Conservation (phyloP, 1,284 basidiomycete genomes). For the Sanghuangporus weigelae region DNA sequence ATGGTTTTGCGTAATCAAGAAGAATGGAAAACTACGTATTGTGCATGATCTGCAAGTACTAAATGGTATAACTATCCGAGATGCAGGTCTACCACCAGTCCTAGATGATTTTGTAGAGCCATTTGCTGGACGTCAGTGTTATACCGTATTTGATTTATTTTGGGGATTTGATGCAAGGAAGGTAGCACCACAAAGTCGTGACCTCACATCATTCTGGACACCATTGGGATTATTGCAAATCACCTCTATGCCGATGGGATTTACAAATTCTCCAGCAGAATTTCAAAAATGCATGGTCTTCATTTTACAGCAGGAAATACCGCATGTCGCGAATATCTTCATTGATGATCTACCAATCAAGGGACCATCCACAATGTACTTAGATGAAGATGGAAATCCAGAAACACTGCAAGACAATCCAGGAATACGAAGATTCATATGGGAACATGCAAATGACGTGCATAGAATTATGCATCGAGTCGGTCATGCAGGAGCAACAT, state of each 20-base stretch:
- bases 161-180: constrained; percentile 27
- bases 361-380: constrained; percentile 19
- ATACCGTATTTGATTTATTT: constrained; percentile 31
- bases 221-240: too few species aligned
- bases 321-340: constrained; percentile 25
- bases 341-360: constrained; percentile 20
- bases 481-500: constrained; percentile 20
- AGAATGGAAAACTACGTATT: constrained; percentile 24
- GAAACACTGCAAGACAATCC: constrained; percentile 26
- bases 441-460: constrained; percentile 30
- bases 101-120: constrained; percentile 31
- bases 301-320: constrained; percentile 28
- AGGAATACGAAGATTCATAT: constrained; percentile 31
- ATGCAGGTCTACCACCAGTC: too few species aligned
- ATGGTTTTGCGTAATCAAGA: constrained; percentile 40
- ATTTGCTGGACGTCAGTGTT: constrained; percentile 27
- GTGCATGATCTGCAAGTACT: too few species aligned
- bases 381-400: constrained; percentile 25
- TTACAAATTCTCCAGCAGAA: too few species aligned
- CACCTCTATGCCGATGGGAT: too few species aligned
- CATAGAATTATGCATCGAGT: constrained; percentile 26
- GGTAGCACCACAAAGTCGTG: too few species aligned
- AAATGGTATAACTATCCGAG: too few species aligned
- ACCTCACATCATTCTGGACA: too few species aligned
- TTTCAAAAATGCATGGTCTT: constrained; percentile 32